Base-by-base conservation (phyloP, 2,329 filamentous ascomycete genomes). In the Iodosphaeria phyllophila region DNA sequence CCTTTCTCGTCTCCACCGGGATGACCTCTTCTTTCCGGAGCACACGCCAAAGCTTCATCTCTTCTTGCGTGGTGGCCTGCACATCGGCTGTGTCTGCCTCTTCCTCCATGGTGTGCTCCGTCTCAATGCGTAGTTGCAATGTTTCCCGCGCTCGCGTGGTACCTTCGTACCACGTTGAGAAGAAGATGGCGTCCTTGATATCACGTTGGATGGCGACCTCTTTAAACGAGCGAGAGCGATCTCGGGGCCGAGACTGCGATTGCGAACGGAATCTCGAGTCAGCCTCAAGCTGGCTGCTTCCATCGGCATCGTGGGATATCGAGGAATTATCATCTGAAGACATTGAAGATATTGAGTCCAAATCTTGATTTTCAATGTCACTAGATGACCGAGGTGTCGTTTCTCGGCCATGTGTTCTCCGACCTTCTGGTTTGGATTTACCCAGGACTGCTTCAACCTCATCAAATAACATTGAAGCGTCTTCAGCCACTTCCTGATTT, bases 391-490 rank as follows among this genome's bases (percentile, higher is more conserved):
- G 13, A 9, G 16, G 13, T 6, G 17, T 11, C 10, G 25, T 17
- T 6, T 25, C 20, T 5, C 5, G 12, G 10, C 16, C 6, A 8
- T 15, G 13, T 3, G 8, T 16, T 18, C 20, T 20, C 3, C 13
- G 9, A 13, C 18, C 13, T 21, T 24, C 15, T n/a, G 18, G 11
- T 9, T 16, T 4, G 30, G 30, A 17, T 21, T 34, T 30, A 9
- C 37, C 46, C 2, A 64, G 44, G 1, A 40, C 42, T 2, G 35
- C 33, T 35, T 63, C 60, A 6, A 62, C 51, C 16, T 54, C 48
- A 10, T 54, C 45, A 31, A 54, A 60, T 0, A 47, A 34, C 47
- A 63, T 25, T 5, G 37, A 35, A 5, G 37, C 38, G 1, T 40
- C 35, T 11, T 24, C 29, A 17, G 29, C 22, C 24, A 20, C 29